phyloP scores from a whole-genome alignment of 2,329 filamentous ascomycete genomes.

The Colletotrichum sp. region DNA sequence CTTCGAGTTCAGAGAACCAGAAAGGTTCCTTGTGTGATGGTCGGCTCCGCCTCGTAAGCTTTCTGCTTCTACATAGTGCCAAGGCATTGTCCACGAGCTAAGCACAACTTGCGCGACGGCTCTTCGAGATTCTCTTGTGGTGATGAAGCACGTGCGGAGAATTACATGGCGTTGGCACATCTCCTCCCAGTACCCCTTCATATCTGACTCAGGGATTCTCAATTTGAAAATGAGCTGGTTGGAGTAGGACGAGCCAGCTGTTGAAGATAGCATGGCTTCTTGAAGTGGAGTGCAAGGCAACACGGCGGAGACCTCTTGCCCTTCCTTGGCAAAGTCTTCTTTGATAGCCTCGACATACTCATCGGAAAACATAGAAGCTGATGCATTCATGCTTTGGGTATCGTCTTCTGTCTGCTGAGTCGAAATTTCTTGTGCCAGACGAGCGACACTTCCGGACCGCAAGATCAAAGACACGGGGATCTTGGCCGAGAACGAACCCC shows the following conservation, averaged over 20 bases:
- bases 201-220: constrained; percentile 46
- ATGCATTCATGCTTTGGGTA: background rate
- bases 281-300: constrained; percentile 88
- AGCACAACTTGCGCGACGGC: constrained; percentile 79
- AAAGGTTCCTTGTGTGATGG: constrained; percentile 43
- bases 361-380: background rate
- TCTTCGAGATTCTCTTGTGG: constrained; percentile 63
- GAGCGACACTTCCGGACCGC: constrained; percentile 69
- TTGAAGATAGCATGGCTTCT: constrained; percentile 80
- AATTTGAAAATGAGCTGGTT: constrained; percentile 75
- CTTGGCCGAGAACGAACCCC: constrained; percentile 45
- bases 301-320: constrained; percentile 55
- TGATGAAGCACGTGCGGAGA: constrained; percentile 76
- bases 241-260: constrained; percentile 64
- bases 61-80: constrained; percentile 39
- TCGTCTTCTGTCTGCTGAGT: background rate
- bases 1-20: constrained; percentile 47
- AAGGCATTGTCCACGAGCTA: constrained; percentile 44
- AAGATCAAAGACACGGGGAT: constrained; percentile 74
- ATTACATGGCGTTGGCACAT: constrained; percentile 75
- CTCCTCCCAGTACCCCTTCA: constrained; percentile 66
- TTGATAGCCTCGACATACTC: background rate
- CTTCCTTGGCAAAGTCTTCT: constrained; percentile 31
- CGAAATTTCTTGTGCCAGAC: constrained; percentile 49
- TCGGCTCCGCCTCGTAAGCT: constrained; percentile 40